Evolutionary conservation across 768 basidiomycete species (phyloP).

Genomic region (Amanita polypyramis): DNA sequence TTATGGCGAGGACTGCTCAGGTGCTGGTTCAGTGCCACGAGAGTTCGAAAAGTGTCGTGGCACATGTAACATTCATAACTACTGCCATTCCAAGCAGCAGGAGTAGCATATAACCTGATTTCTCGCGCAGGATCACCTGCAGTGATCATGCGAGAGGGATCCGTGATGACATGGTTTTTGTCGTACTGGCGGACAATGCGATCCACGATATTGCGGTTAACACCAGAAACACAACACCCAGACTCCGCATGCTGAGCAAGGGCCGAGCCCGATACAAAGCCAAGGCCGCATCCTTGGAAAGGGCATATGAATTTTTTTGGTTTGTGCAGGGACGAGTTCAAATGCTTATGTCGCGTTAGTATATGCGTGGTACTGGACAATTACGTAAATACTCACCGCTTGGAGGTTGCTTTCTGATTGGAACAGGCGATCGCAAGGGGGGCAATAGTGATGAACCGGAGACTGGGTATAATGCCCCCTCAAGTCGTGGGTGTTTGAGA

Average conservation of each 20-base stretch:
- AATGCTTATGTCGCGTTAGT: slow-evolving; percentile 25
- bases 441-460: slow-evolving; percentile 31
- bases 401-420: slow-evolving; percentile 25
- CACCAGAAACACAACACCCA: slow-evolving; percentile 43
- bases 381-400: slow-evolving; percentile 9
- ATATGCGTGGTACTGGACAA: background rate
- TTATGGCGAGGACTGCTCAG: slow-evolving; percentile 52
- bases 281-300: slow-evolving; percentile 31
- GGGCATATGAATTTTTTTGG: slow-evolving; percentile 24
- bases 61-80: slow-evolving; percentile 40
- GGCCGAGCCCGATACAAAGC: slow-evolving; percentile 44
- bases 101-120: slow-evolving; percentile 17
- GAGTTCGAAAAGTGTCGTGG: slow-evolving; percentile 15
- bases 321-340: slow-evolving; percentile 41
- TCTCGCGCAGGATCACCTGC: slow-evolving; percentile 14
- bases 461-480: slow-evolving; percentile 41
- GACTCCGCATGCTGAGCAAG: slow-evolving; percentile 58
- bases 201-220: slow-evolving; percentile 30
- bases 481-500: slow-evolving; percentile 27
- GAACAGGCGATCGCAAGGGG: slow-evolving; percentile 33
- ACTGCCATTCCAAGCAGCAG: slow-evolving; percentile 31
- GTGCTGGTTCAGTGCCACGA: slow-evolving; percentile 47
- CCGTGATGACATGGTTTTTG: slow-evolving; percentile 37
- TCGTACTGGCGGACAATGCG: slow-evolving; percentile 32
- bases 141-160: slow-evolving; percentile 41